phyloP scores from a whole-genome alignment of 495 filamentous ascomycete species.

The Thozetella sp. region DNA sequence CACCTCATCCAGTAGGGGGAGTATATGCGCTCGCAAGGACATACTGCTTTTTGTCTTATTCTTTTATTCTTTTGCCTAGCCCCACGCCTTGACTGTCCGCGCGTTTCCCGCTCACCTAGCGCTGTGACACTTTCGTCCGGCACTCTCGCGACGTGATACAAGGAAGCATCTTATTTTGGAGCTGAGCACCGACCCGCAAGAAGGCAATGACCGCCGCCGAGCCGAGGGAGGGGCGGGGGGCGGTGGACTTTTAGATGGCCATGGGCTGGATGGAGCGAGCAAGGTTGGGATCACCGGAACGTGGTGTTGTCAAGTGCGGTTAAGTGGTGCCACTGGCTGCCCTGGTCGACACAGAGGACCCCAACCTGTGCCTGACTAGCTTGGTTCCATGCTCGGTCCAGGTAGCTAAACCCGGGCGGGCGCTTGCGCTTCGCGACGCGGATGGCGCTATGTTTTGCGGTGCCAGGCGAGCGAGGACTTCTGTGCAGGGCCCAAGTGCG shows the following conservation, averaged over 20 bases:
- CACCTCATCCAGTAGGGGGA: no score
- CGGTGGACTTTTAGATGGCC: not conserved
- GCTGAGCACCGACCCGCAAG: constrained; percentile 1
- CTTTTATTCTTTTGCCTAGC: not conserved
- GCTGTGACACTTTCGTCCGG: constrained; percentile 1
- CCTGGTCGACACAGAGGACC: no score
- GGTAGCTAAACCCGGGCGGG: no score
- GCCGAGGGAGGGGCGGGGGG: not conserved
- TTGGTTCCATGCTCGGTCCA: no score
- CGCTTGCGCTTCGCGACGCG: not conserved
- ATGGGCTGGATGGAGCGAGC: not conserved
- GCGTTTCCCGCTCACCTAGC: not conserved
- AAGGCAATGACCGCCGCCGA: not conserved
- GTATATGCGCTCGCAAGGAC: no score
- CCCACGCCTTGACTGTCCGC: not conserved
- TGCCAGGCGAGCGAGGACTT: not conserved
- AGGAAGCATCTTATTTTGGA: not conserved
- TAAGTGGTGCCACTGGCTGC: not conserved
- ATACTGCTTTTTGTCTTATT: not conserved
- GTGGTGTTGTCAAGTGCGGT: no score
- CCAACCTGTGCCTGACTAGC: no score
- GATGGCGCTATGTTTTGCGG: not conserved
- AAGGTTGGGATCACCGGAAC: no score
- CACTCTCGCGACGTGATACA: not conserved
- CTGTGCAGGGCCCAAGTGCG: not conserved